Conservation (phyloP, 768 basidiomycete genomes). For the Boletus rex-veris region DNA sequence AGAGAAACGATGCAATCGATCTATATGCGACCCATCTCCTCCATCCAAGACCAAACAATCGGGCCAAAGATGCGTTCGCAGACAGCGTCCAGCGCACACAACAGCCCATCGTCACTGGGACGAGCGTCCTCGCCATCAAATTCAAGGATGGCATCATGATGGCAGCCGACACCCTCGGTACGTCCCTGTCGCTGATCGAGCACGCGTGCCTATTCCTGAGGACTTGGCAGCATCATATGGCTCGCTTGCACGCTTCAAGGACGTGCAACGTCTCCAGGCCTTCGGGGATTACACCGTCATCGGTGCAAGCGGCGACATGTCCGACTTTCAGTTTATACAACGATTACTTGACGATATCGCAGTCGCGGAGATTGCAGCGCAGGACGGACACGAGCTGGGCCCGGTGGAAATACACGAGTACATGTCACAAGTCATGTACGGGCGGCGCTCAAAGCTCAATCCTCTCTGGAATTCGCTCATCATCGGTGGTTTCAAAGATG, state of each 20-base stretch:
- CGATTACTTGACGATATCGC: conserved; percentile 72
- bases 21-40: conserved; percentile 76
- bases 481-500: conserved; percentile 88
- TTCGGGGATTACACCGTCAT: conserved; percentile 83
- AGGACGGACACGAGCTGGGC: conserved; percentile 81
- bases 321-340: conserved; percentile 94
- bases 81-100: conserved; percentile 78
- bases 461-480: conserved; percentile 95
- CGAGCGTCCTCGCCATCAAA: conserved; percentile 91
- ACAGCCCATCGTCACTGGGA: conserved; percentile 94
- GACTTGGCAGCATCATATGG: conserved; percentile 79
- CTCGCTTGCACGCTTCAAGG: conserved; percentile 95
- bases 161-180: conserved; percentile 96
- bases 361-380: conserved; percentile 72
- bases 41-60: conserved; percentile 52
- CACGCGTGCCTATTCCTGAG: neutral
- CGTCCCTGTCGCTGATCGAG: conserved; percentile 17
- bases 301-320: conserved; percentile 95
- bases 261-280: conserved; percentile 81
- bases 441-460: conserved; percentile 79
- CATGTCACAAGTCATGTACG: conserved; percentile 87
- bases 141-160: conserved; percentile 98
- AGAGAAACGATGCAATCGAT: conserved; percentile 78
- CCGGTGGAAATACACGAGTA: conserved; percentile 92
- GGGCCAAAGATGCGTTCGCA: conserved; percentile 52